Conservation (phyloP, 306 rosid species). For the Medicago truncatula region DNA sequence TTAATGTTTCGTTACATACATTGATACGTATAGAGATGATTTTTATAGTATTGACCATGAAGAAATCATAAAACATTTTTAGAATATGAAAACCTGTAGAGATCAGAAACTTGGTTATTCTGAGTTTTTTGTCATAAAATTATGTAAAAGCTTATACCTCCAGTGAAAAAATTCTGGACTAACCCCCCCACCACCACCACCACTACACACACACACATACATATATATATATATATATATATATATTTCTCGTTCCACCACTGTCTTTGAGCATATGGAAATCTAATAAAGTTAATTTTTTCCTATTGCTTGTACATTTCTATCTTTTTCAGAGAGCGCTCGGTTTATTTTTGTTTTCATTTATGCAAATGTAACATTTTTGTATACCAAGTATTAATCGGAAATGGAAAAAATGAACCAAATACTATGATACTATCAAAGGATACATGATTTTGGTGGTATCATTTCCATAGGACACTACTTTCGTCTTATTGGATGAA, state of each 20-base stretch:
- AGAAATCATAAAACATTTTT: not conserved
- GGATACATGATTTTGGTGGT: not conserved
- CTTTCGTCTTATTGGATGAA: too few species aligned
- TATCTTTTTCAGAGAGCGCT: constrained; percentile 4
- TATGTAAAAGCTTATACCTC: not conserved
- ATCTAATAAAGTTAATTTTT: not conserved
- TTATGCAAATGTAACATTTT: not conserved
- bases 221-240: too few species aligned
- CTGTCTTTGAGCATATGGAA: constrained; percentile 8
- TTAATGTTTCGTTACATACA: not conserved
- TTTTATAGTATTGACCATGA: not conserved
- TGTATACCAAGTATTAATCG: not conserved
- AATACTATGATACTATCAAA: too few species aligned
- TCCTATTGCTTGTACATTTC: constrained; percentile 6
- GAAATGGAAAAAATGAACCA: constrained; percentile 9
- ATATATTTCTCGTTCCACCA: too few species aligned
- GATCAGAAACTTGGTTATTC: not conserved
- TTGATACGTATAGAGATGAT: not conserved
- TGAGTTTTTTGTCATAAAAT: not conserved
- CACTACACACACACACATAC: too few species aligned
- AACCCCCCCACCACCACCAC: too few species aligned
- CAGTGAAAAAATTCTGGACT: too few species aligned
- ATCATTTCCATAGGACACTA: not conserved
- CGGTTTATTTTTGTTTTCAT: constrained; percentile 4
- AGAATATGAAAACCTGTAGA: not conserved